Evolutionary conservation across 768 basidiomycete species (phyloP), one percentile per base, ranked within the genome.

Genomic region (Collybia nuda): DNA sequence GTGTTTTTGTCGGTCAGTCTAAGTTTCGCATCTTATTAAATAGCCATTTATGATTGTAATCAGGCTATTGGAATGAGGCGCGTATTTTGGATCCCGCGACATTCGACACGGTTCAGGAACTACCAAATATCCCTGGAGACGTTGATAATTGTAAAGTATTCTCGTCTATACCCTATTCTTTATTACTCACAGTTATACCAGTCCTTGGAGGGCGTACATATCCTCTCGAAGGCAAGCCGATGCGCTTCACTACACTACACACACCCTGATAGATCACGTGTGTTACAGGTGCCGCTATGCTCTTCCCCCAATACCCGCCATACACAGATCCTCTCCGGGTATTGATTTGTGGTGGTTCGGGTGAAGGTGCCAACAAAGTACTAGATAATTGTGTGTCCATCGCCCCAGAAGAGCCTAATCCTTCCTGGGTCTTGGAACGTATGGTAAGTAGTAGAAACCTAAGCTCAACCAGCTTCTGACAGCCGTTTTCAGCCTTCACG

Each of bases 61-160:
- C 51, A 89, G 87, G 75, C 0, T 90, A 91, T 60, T 90, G 83
- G 69, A 91, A 92, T 54, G 86, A 91, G 64, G 90, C 89, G 0
- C 82, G 89, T 14, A 80, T 91, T 52, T 70, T 91, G 22, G 78
- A 91, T 50, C 82, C 85, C 0, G 70, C 62, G 9, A 86, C 79
- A 1, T 89, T 91, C 54, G 66, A 73, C 18, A 90, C 89, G 0
- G 64, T 82, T 47, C 66, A 66, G 5, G 66, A 70, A 6, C 65
- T 90, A 5, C 90, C 90, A 14, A 88, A 89, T 56, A 82, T 87
- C 54, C 89, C 90, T 0, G 88, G 84, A 0, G 74, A 84, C 0
- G 90, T 91, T 40, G 83, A 81, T 52, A 80, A 85, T 58, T 84
- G 78, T 79, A 54, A 44, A 75, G 54, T 8, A 29, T 37, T 52